Percentiles rank a stretch among this genome's conserved stretches.
These are phyloP conservation scores for Gonium pectorale DNA, from an alignment of 139 green algal species.

Conservation along the genomic window DNA sequence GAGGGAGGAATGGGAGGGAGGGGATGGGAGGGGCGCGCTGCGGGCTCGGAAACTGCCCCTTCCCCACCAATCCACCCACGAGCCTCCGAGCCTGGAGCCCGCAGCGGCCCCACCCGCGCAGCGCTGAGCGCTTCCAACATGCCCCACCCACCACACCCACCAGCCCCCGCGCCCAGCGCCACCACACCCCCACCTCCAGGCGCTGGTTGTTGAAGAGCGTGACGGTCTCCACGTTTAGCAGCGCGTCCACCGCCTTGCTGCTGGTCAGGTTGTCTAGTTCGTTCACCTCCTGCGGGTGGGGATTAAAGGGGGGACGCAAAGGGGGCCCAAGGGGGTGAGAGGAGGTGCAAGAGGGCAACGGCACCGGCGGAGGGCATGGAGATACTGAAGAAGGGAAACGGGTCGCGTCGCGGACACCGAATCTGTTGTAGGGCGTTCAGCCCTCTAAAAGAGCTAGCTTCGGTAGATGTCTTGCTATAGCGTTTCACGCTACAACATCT, in stretches of 20 bases:
- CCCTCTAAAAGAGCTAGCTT: no score
- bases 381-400: not conserved
- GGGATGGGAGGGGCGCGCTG: not conserved
- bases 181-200: conserved; percentile 51
- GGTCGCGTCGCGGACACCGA: no score
- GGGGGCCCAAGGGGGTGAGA: not conserved
- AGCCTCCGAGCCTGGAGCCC: no score
- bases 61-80: no score
- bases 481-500: no score
- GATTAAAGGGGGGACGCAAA: no score
- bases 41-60: no score
- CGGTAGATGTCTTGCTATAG: no score
- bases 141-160: not conserved
- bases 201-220: conserved; percentile 88
- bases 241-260: conserved; percentile 90
- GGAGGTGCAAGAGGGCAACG: not conserved
- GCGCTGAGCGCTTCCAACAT: no score
- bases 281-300: conserved; percentile 73
- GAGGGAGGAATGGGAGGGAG: no score
- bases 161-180: not conserved
- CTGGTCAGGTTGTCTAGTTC: conserved; percentile 90
- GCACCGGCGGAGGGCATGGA: not conserved
- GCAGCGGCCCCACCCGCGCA: no score
- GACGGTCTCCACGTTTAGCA: conserved; percentile 96
- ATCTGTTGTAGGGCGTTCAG: no score